Percentiles rank a stretch among this genome's conserved stretches.
Evolutionary conservation across 2,329 filamentous ascomycete genomes (phyloP).

Genomic region (Aspergillus spinulosporus): DNA sequence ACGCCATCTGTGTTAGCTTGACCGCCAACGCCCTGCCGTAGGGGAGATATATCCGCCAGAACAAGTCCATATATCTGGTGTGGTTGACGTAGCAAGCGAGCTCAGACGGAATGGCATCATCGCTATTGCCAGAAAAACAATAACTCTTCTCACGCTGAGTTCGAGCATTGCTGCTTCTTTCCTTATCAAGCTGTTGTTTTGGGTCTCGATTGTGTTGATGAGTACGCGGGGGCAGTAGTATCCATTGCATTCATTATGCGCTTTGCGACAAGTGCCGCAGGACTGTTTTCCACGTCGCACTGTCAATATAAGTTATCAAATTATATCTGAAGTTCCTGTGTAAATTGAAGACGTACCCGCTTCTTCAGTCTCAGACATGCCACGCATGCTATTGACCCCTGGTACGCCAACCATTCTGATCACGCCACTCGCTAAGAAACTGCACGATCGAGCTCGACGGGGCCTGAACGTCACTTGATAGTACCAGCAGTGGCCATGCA

Average conservation of each 20-base stretch:
- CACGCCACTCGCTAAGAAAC: neutral
- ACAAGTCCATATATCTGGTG: conserved; percentile 11
- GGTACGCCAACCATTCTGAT: conserved; percentile 13
- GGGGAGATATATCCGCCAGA: conserved; percentile 11
- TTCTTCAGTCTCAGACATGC: conserved; percentile 14
- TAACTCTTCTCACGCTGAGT: neutral
- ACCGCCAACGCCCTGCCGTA: conserved; percentile 3
- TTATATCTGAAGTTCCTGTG: neutral
- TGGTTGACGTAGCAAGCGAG: conserved; percentile 9
- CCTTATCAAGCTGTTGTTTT: neutral
- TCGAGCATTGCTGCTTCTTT: neutral
- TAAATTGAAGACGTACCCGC: neutral
- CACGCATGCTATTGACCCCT: conserved; percentile 13
- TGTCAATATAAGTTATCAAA: neutral
- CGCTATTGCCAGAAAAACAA: neutral
- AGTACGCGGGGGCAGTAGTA: conserved; percentile 12
- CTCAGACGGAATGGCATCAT: neutral
- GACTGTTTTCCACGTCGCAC: conserved; percentile 12
- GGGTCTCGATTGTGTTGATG: conserved; percentile 11
- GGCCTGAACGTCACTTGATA: neutral
- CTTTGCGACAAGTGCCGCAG: conserved; percentile 14
- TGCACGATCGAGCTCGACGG: neutral
- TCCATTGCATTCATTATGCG: conserved; percentile 13
- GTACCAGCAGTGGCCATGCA: conserved; percentile 3
- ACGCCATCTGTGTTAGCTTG: neutral